Base-by-base conservation (phyloP, 2,329 filamentous ascomycete species). In the Monosporascus sp. region DNA sequence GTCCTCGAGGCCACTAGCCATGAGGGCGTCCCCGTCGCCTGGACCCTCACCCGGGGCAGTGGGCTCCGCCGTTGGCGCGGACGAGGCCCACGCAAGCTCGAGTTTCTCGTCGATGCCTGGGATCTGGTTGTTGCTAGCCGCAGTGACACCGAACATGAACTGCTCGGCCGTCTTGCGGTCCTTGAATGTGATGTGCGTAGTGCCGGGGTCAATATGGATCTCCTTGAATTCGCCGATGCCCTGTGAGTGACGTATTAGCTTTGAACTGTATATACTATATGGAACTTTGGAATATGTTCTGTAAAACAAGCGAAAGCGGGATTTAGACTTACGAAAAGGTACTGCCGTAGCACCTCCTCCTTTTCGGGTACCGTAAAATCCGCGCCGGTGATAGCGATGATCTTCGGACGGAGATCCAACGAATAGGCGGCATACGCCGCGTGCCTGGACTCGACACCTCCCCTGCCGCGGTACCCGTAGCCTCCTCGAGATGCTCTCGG, bases 361-460 rank as follows among this genome's bases (percentile, higher is more conserved):
- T 82, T 82, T 31, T 79, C 79, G 2, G 80, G 65, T 15, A 75
- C 75, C 3, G 84, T 83, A 63, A 86, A 84, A 68, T 84, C 83
- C 11, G 83, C 78, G 3, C 83, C 86, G 7, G 77, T 76, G 24
- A 93, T 71, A 6, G 80, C 78, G 9, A 94, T 74, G 56, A 79
- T 84, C 65, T 81, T 87, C 0, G 89, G 85, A 45, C 89, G 78
- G 66, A 92, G 91, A 63, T 94, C 89, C 22, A 94, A 75, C 18
- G 86, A 85, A 59, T 85, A 87, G 34, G 79, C 77, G 4, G 78
- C 81, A 60, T 84, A 84, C 1, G 78, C 79, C 3, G 78, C 77
- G 7, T 70, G 68, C 27, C 67, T 65, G 44, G 63, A 65, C 49
- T 69, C 70, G 7, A 68, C 61, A 25, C 65, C 67, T 2, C 72